A percentile compares a stretch with the other conserved stretches of the same genome.
These are phyloP conservation scores for Raddia distichophylla DNA, from an alignment of 176 grass and related monocot genomes.

Conservation along the genomic window DNA sequence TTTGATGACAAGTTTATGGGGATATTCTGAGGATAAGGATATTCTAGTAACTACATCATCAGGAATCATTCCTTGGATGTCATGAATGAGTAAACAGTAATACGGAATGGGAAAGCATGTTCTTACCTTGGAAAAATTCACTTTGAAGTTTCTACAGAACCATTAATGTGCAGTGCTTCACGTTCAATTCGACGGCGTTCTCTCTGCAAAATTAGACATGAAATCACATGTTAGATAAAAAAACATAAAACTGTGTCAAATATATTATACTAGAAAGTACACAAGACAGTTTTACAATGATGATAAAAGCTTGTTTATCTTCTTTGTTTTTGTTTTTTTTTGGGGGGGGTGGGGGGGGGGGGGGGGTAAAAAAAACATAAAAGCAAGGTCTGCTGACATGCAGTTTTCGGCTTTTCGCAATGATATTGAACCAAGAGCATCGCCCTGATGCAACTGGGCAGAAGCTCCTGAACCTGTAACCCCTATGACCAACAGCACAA, in stretches of 20 bases:
- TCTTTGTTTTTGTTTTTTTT: no score
- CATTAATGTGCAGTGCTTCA: slow-evolving; percentile 44
- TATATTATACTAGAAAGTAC: background rate
- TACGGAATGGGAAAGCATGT: background rate
- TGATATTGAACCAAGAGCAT: background rate
- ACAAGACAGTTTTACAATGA: no score
- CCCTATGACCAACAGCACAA: no score
- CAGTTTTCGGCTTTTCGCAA: background rate
- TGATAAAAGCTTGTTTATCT: background rate
- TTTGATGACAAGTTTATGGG: background rate
- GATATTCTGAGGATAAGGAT: background rate
- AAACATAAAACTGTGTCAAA: background rate
- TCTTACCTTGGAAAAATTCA: slow-evolving; percentile 37
- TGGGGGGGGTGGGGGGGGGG: background rate
- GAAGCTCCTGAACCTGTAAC: background rate
- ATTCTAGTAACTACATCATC: background rate
- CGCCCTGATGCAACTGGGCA: background rate
- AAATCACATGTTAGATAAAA: background rate
- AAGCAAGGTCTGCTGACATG: background rate
- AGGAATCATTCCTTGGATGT: background rate
- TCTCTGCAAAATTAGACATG: slow-evolving; percentile 47
- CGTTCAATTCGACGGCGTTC: slow-evolving; percentile 57
- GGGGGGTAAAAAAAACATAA: background rate
- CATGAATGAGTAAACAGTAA: background rate
- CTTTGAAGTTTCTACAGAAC: slow-evolving; percentile 39